These are phyloP conservation scores for Paramecium sexaurelia DNA, from an alignment of 73 alveolate species.

Conservation along the genomic window DNA sequence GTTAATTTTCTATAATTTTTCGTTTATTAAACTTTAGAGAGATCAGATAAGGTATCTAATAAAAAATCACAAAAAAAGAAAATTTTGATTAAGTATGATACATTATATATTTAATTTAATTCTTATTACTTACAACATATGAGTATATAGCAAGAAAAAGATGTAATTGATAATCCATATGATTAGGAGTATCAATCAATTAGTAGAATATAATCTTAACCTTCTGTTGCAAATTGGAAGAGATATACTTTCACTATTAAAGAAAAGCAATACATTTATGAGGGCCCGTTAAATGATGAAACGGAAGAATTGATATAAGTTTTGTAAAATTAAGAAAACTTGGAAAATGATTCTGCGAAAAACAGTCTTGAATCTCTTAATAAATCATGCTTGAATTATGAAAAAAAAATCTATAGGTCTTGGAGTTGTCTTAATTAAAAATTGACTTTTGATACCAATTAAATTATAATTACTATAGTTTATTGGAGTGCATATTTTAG, in stretches of 20 bases:
- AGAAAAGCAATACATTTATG: neutral
- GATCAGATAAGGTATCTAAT: neutral
- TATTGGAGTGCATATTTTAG: conserved; percentile 24
- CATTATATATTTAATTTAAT: neutral
- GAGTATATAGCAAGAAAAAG: neutral
- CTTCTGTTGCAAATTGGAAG: neutral
- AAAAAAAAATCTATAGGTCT: neutral
- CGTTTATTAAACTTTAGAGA: neutral
- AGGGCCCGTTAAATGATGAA: neutral
- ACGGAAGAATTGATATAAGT: neutral
- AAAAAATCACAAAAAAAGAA: neutral
- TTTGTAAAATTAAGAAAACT: neutral
- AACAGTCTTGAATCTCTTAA: neutral
- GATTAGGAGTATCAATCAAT: neutral
- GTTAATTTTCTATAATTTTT: neutral
- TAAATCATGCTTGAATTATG: neutral
- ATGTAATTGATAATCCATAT: neutral
- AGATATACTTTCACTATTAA: neutral
- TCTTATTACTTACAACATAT: neutral
- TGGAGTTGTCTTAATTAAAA: neutral
- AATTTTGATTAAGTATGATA: neutral
- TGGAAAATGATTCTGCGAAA: neutral
- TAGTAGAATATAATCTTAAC: neutral
- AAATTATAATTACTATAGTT: neutral
- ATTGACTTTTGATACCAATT: neutral